Base-by-base conservation (phyloP, 306 rosid genomes). In the Arachis hypogaea region DNA sequence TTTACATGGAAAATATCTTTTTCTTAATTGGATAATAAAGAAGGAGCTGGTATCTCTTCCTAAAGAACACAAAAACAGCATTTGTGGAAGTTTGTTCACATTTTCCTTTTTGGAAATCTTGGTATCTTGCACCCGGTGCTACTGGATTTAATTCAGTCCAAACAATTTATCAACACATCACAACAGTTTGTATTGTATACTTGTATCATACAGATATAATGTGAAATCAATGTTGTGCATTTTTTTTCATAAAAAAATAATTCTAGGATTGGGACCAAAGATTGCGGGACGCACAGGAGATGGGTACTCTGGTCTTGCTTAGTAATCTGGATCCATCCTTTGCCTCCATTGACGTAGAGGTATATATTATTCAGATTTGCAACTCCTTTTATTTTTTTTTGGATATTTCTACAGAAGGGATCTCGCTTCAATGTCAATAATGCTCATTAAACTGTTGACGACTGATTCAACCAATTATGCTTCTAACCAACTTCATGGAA, bases 311-410 rank as follows among this genome's bases (percentile, higher is more conserved):
- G 70, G 85, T 87, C 66, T 77, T 87, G 66, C 79, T 89, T 55
- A 74, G 72, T 71, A 85, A 89, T 80, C 73, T 89, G 66, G 96
- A 89, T 77, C 89, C 89, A 22, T 82, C 89, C 68, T 80, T 52
- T 73, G 28, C 90, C 7, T 83, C 96, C 52, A 14, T 28, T 56
- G 88, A 83, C 66, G 82, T 87, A 38, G 90, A 89, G 92, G 92
- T 89, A 81, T 29, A 9, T 40, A 33, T 14, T 8, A 45, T 54
- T 36, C 72, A 66, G 7, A 14, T 55, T 55, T 63, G 55, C 79
- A 55, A 46, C 64, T 56, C 72, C 64, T 3, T 63, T 52, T 50
- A 45, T 22, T 59, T 16, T 33, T 50, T 46, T 29, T 71, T 45
- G 46, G 46, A 46, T 28, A 8, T 72, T 65, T 65, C 30, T 42